Evolutionary conservation across 2,329 filamentous ascomycete genomes (phyloP), one percentile per base, ranked within the genome.

Genomic region (Stylonectria norvegica): DNA sequence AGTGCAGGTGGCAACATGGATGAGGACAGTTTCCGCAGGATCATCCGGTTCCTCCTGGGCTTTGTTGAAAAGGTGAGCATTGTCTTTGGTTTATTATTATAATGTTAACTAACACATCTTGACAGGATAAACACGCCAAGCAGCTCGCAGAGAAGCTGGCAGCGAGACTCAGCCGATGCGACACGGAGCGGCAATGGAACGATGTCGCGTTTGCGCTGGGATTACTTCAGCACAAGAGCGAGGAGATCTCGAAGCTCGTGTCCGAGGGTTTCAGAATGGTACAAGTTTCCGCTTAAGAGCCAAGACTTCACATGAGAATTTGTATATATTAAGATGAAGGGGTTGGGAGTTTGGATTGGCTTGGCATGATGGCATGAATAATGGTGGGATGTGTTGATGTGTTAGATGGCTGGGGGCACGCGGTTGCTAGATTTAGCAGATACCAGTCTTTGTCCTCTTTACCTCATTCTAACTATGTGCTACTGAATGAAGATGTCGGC

Each of bases 141-240:
- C 91, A 98, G 62, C 76, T 98, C 19, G 84, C 93, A 0, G 85
- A 91, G 47, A 98, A 98, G 66, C 74, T 98, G 46, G 90, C 93
- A 1, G 89, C 90, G 5, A 79, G 93, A 50, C 75, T 98, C 31
- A 74, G 78, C 2, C 78, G 91, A 33, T 96, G 90, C 58, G 90
- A 96, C 61, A 95, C 78, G 34, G 91, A 98, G 68, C 76, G 90
- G 49, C 90, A 97, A 62, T 98, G 93, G 93, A 95, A 91, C 60
- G 93, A 98, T 67, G 90, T 97, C 30, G 88, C 91, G 0, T 98
- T 89, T 70, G 90, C 90, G 3, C 69, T 98, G 44, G 89, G 89
- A 3, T 67, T 96, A 44, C 68, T 98, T 41, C 90, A 89, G 58
- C 93, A 98, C 63, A 94, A 93, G 72, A 91, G 91, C 56, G 88